phyloP scores from a whole-genome alignment of 192 early-diverging fungal genomes.

The Haplosporangium gracile region DNA sequence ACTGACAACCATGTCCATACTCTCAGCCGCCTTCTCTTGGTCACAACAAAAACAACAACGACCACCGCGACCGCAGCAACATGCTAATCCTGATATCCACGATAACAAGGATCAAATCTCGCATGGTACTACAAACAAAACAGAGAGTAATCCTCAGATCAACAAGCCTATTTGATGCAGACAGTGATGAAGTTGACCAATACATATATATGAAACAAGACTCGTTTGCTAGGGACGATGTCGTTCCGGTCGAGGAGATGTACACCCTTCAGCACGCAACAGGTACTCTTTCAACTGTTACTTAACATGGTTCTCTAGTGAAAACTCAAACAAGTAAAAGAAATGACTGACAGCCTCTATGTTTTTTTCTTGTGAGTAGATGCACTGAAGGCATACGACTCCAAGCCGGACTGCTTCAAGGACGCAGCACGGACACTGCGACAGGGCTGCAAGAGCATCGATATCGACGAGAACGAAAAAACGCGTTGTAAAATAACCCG shows the following conservation, averaged over 20 bases:
- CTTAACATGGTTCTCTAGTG: not conserved
- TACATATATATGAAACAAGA: not conserved
- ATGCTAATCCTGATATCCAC: not conserved
- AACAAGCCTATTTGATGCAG: not conserved
- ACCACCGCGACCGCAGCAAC: not conserved
- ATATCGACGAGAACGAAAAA: constrained; percentile 51
- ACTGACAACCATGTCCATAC: not conserved
- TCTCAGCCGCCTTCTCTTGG: not conserved
- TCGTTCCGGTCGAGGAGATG: constrained; percentile 8
- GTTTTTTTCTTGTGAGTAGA: constrained; percentile 2
- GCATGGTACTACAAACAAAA: not conserved
- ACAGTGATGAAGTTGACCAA: not conserved
- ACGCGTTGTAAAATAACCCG: constrained; percentile 41
- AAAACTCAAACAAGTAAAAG: not conserved
- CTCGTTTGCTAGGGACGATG: constrained; percentile 10
- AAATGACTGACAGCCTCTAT: not conserved
- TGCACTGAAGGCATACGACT: constrained; percentile 40
- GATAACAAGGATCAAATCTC: not conserved
- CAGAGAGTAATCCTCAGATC: not conserved
- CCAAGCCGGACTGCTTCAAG: constrained; percentile 55
- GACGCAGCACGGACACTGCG: constrained; percentile 34
- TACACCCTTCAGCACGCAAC: constrained; percentile 21
- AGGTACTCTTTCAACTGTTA: not conserved
- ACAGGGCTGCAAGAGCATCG: constrained; percentile 51
- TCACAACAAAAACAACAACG: not conserved